A percentile compares a stretch with the other conserved stretches of the same genome.
Evolutionary conservation across 306 rosid species (phyloP).

Genomic region (Clitoria ternatea): DNA sequence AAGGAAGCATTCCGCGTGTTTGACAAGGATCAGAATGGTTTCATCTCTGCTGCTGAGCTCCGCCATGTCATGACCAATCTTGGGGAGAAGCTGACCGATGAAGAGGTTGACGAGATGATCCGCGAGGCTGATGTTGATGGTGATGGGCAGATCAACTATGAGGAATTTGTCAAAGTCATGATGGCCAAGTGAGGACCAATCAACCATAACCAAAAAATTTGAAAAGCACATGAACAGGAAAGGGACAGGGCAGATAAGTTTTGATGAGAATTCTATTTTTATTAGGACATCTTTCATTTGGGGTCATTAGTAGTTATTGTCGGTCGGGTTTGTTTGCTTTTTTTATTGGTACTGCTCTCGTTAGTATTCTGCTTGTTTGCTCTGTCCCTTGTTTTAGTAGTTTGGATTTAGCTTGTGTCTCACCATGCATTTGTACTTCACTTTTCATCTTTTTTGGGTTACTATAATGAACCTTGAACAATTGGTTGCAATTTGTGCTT

Average conservation of each 20-base stretch:
- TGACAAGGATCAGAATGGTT: constrained; percentile 77
- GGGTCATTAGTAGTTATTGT: constrained; percentile 50
- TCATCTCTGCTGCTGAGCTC: constrained; percentile 82
- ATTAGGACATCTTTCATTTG: constrained; percentile 40
- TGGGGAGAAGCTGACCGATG: constrained; percentile 76
- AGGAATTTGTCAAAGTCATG: constrained; percentile 81
- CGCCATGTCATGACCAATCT: constrained; percentile 87
- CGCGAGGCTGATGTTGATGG: constrained; percentile 81
- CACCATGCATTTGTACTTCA: constrained; percentile 32
- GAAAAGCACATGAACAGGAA: constrained; percentile 31
- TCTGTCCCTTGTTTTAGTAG: constrained; percentile 38
- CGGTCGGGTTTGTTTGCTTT: constrained; percentile 44
- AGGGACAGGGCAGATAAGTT: constrained; percentile 50
- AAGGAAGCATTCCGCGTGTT: constrained; percentile 83
- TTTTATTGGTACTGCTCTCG: constrained; percentile 39
- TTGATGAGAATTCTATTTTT: constrained; percentile 43
- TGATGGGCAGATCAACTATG: constrained; percentile 50
- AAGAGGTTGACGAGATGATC: constrained; percentile 72
- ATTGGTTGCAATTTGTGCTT: constrained; percentile 47
- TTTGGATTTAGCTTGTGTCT: constrained; percentile 42
- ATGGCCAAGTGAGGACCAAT: constrained; percentile 68
- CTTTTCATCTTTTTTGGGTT: constrained; percentile 20
- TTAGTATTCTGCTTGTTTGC: constrained; percentile 45
- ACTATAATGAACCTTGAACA: constrained; percentile 39
- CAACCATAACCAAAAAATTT: constrained; percentile 30